phyloP scores from a whole-genome alignment of 2,329 filamentous ascomycete species.

The Triangularia verruculosa region DNA sequence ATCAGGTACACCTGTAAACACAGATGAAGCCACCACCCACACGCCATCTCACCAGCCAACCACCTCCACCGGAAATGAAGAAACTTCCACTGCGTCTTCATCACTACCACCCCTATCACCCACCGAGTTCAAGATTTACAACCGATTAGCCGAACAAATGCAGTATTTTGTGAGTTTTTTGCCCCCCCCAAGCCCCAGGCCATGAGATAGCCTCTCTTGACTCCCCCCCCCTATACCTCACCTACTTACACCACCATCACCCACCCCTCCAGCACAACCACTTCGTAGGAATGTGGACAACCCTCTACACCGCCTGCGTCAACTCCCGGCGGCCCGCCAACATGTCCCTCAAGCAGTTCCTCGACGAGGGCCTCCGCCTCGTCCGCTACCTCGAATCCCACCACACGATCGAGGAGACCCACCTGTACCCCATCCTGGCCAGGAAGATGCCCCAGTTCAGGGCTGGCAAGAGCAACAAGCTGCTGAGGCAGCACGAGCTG shows the following conservation, averaged over 20 bases:
- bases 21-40: background rate
- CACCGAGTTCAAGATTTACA: conserved; percentile 66
- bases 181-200: conserved; percentile 5
- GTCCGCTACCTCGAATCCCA: conserved; percentile 68
- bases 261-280: conserved; percentile 58
- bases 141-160: conserved; percentile 73
- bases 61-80: background rate
- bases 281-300: conserved; percentile 72
- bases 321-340: conserved; percentile 55
- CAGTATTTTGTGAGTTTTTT: conserved; percentile 63
- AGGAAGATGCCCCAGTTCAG: conserved; percentile 76
- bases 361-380: conserved; percentile 67
- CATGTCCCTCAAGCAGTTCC: conserved; percentile 67
- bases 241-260: conserved; percentile 5
- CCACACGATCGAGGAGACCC: conserved; percentile 78
- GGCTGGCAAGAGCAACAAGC: conserved; percentile 23
- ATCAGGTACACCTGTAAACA: background rate
- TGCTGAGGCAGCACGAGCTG: conserved; percentile 70
- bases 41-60: background rate
- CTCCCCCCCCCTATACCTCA: conserved; percentile 6
- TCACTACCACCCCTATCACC: conserved; percentile 60
- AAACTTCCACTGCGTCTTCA: background rate
- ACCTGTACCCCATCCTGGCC: conserved; percentile 77
- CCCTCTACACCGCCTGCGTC: conserved; percentile 64
- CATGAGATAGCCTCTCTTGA: background rate